These are phyloP conservation scores for Zalerion maritima DNA, from an alignment of 495 filamentous ascomycete genomes.

Conservation along the genomic window DNA sequence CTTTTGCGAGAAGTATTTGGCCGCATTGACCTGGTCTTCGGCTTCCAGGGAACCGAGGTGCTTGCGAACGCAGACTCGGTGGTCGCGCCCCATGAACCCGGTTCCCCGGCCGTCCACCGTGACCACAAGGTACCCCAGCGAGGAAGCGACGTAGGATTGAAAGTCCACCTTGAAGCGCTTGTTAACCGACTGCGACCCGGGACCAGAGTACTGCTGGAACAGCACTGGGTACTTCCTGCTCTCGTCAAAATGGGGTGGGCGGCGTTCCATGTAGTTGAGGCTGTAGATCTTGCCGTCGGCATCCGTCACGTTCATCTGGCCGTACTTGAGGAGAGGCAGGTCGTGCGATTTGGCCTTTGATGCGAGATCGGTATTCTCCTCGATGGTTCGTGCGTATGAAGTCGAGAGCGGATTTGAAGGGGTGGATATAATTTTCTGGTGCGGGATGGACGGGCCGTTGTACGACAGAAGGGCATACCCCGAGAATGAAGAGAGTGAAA, in stretches of 20 bases:
- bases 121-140: constrained; percentile 84
- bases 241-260: constrained; percentile 78
- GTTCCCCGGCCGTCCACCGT: constrained; percentile 92
- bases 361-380: constrained; percentile 58
- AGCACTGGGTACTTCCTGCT: constrained; percentile 83
- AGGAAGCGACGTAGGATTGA: constrained; percentile 76
- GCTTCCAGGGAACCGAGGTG: constrained; percentile 78
- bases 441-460: constrained; percentile 72
- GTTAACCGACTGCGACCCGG: constrained; percentile 72
- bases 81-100: constrained; percentile 73
- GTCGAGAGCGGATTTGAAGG: constrained; percentile 45
- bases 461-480: constrained; percentile 76
- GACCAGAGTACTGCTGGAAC: constrained; percentile 85
- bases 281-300: constrained; percentile 54
- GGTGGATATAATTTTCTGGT: constrained; percentile 82
- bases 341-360: constrained; percentile 59
- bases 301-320: constrained; percentile 57
- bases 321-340: constrained; percentile 72
- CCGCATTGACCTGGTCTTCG: constrained; percentile 79
- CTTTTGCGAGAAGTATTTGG: constrained; percentile 72
- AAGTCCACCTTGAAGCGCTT: constrained; percentile 78
- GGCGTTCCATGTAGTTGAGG: constrained; percentile 78
- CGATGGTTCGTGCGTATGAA: constrained; percentile 58
- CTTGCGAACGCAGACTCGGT: constrained; percentile 66
- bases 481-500: constrained; percentile 70